These are phyloP conservation scores for Juncus inflexus DNA, from an alignment of 176 grass and related monocot species.

Conservation along the genomic window DNA sequence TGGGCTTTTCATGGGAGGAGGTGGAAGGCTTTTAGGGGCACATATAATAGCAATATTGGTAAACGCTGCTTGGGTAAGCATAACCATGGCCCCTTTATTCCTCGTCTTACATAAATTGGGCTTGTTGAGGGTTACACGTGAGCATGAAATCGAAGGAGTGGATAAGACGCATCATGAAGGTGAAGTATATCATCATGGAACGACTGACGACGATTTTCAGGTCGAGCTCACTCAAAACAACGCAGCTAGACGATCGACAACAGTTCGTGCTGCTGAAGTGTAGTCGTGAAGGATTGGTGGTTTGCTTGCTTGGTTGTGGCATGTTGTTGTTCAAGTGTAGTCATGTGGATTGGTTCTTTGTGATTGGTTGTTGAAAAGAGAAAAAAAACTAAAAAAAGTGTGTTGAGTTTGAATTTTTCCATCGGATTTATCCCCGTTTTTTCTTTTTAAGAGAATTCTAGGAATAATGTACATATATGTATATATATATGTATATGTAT, in stretches of 20 bases:
- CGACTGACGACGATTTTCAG: background rate
- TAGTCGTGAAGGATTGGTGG: too few species aligned
- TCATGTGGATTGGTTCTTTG: too few species aligned
- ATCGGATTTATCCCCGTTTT: too few species aligned
- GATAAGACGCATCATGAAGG: conserved; percentile 36
- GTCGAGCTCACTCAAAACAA: background rate
- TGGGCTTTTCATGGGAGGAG: conserved; percentile 45
- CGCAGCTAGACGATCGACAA: background rate
- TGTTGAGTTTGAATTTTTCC: too few species aligned
- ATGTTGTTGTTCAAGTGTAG: too few species aligned
- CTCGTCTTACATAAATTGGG: conserved; percentile 15
- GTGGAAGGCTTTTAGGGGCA: conserved; percentile 28
- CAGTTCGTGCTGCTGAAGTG: too few species aligned
- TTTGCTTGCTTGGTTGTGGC: too few species aligned
- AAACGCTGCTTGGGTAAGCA: conserved; percentile 32
- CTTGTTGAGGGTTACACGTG: conserved; percentile 21
- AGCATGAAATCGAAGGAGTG: conserved; percentile 30
- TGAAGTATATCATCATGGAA: conserved; percentile 16
- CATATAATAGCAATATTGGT: conserved; percentile 34
- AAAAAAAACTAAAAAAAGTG: too few species aligned
- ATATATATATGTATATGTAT: too few species aligned
- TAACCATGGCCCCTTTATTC: conserved; percentile 37
- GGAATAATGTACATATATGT: too few species aligned
- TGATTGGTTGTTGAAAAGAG: too few species aligned
- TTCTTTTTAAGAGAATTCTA: too few species aligned